These are phyloP conservation scores for Thermothelomyces thermophilus DNA, from an alignment of 2,329 filamentous ascomycete species.

Conservation along the genomic window DNA sequence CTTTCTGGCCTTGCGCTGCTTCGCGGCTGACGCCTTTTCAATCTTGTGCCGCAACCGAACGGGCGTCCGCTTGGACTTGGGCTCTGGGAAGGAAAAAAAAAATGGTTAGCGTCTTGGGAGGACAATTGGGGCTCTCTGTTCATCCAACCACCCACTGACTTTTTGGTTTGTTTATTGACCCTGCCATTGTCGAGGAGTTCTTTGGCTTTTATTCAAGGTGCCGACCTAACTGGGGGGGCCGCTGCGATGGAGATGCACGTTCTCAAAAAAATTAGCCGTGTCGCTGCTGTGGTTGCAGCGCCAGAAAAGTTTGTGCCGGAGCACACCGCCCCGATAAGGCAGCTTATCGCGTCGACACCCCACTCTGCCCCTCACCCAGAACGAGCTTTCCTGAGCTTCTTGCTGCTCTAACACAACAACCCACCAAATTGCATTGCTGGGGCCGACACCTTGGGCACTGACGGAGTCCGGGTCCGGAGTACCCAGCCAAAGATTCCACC, in stretches of 20 bases:
- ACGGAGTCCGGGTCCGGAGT: too few species aligned
- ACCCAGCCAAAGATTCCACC: neutral
- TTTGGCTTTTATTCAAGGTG: neutral
- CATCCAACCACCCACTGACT: constrained; percentile 40
- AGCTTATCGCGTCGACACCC: constrained; percentile 14
- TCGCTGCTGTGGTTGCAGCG: constrained; percentile 16
- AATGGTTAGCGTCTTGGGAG: too few species aligned
- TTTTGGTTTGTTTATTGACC: constrained; percentile 49
- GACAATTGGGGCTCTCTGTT: too few species aligned
- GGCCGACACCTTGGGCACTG: neutral
- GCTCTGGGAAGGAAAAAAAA: constrained; percentile 51
- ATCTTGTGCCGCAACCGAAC: constrained; percentile 93
- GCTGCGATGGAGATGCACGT: neutral
- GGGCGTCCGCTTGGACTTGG: constrained; percentile 86
- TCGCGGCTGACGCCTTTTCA: constrained; percentile 81
- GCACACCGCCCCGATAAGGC: constrained; percentile 24
- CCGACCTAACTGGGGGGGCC: neutral
- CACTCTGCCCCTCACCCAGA: constrained; percentile 14
- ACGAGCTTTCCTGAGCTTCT: neutral
- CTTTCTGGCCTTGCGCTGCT: constrained; percentile 87
- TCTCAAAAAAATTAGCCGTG: constrained; percentile 19
- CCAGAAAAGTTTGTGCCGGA: constrained; percentile 20
- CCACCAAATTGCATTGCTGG: too few species aligned
- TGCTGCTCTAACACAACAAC: neutral
- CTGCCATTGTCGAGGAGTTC: constrained; percentile 38